Percentiles rank a stretch among this genome's conserved stretches.
phyloP scores from a whole-genome alignment of 1,139 yeast genomes.

The Sugiyamaella novakii region DNA sequence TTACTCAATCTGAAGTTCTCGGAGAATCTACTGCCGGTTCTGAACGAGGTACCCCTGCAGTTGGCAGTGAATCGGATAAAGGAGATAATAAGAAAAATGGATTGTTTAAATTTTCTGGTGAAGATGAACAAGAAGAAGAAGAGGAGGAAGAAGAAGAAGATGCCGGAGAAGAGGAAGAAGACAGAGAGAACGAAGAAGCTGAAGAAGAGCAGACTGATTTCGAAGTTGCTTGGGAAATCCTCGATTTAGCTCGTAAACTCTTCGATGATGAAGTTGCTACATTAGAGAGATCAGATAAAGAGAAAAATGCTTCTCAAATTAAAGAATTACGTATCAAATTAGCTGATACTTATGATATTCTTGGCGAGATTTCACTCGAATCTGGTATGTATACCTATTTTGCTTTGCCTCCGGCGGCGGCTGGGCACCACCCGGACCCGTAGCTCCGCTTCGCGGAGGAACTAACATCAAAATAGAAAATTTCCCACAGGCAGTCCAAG shows the following conservation, averaged over 20 bases:
- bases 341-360: conserved; percentile 73
- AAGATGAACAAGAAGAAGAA: conserved; percentile 34
- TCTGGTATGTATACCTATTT: conserved; percentile 45
- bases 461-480: conserved; percentile 48
- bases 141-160: conserved; percentile 38
- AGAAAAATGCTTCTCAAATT: conserved; percentile 36
- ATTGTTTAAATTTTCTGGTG: conserved; percentile 23
- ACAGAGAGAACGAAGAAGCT: conserved; percentile 42
- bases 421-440: background rate
- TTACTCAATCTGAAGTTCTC: conserved; percentile 73
- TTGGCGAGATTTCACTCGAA: conserved; percentile 89
- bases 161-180: conserved; percentile 44
- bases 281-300: conserved; percentile 31
- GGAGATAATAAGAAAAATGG: conserved; percentile 20
- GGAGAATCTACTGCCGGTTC: conserved; percentile 47
- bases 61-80: conserved; percentile 26
- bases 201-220: conserved; percentile 69
- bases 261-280: conserved; percentile 52
- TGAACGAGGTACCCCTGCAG: conserved; percentile 35
- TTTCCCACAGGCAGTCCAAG: conserved; percentile 72
- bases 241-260: conserved; percentile 71
- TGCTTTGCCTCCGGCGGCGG: background rate
- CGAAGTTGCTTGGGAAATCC: conserved; percentile 84
- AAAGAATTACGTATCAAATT: conserved; percentile 54
- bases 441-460: too few species aligned